Evolutionary conservation across 345 rosid species (phyloP).

Genomic region (Linum usitatissimum): DNA sequence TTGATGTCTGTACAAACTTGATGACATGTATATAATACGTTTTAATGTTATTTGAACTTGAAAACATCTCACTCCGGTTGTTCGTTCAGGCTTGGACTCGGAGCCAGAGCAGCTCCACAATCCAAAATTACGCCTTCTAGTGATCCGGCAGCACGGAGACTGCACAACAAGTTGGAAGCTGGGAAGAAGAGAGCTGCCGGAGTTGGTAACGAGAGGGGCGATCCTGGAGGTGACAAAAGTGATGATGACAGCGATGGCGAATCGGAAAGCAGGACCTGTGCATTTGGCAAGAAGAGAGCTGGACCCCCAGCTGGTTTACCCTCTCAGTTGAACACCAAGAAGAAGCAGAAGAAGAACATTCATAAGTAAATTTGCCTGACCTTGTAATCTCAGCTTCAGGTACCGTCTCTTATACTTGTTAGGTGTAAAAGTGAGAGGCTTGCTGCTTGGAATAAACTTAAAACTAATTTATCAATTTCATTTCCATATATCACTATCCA

Average conservation of each 20-base stretch:
- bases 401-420: too few species aligned
- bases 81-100: slow-evolving; percentile 47
- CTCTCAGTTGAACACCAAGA: slow-evolving; percentile 6
- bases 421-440: too few species aligned
- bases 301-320: slow-evolving; percentile 11
- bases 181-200: slow-evolving; percentile 41
- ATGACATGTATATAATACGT: too few species aligned
- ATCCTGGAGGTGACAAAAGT: too few species aligned
- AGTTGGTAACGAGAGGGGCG: slow-evolving; percentile 14
- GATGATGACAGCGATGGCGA: slow-evolving; percentile 30
- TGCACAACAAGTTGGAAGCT: slow-evolving; percentile 46
- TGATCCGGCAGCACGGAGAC: slow-evolving; percentile 47
- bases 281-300: slow-evolving; percentile 27
- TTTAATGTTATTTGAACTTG: background rate
- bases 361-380: slow-evolving; percentile 7
- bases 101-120: slow-evolving; percentile 39
- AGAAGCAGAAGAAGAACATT: slow-evolving; percentile 16
- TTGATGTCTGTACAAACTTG: background rate
- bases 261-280: slow-evolving; percentile 29
- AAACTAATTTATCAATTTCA: too few species aligned
- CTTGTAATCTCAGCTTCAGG: background rate
- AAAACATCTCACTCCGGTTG: slow-evolving; percentile 2
- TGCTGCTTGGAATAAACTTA: too few species aligned
- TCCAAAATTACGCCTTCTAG: slow-evolving; percentile 25
- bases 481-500: too few species aligned